Percentiles rank a stretch among this genome's conserved stretches.
Conservation (phyloP, 805 yeast genomes). For the Vanderwaltozyma verrucispora region DNA sequence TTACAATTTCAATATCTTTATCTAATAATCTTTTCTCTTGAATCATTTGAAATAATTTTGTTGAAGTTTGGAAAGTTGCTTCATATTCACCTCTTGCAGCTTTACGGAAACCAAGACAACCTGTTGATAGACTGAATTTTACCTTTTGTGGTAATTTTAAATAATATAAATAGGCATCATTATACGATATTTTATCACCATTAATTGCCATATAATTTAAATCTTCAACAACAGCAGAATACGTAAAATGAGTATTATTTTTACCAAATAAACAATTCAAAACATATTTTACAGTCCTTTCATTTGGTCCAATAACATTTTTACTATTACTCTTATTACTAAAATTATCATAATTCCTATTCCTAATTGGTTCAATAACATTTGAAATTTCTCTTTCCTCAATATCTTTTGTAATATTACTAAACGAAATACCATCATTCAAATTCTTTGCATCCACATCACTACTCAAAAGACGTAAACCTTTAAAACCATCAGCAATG, state of each 20-base stretch:
- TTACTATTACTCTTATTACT: not conserved
- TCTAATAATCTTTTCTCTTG: conserved; percentile 48
- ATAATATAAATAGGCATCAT: conserved; percentile 67
- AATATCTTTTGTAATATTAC: not conserved
- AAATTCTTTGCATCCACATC: too few relatives aligned
- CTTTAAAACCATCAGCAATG: too few relatives aligned
- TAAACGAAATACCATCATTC: not conserved
- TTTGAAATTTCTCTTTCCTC: not conserved
- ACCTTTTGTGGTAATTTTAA: conserved; percentile 72
- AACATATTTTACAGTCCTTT: conserved; percentile 48
- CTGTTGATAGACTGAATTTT: conserved; percentile 60
- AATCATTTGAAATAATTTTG: conserved; percentile 62
- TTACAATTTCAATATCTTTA: conserved; percentile 61
- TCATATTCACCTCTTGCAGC: conserved; percentile 88
- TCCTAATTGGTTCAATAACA: not conserved
- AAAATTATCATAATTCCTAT: not conserved
- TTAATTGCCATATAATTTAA: conserved; percentile 46
- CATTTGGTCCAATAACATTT: conserved; percentile 9
- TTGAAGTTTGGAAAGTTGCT: conserved; percentile 78
- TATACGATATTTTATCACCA: conserved; percentile 39
- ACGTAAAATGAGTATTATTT: conserved; percentile 75
- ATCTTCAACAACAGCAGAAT: conserved; percentile 62
- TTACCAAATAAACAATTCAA: conserved; percentile 67
- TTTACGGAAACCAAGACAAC: conserved; percentile 81
- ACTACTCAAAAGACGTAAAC: too few relatives aligned